Percentiles rank a stretch among this genome's conserved stretches.
Evolutionary conservation across 2,329 filamentous ascomycete species (phyloP).

Genomic region (Dactylellina leptospora): DNA sequence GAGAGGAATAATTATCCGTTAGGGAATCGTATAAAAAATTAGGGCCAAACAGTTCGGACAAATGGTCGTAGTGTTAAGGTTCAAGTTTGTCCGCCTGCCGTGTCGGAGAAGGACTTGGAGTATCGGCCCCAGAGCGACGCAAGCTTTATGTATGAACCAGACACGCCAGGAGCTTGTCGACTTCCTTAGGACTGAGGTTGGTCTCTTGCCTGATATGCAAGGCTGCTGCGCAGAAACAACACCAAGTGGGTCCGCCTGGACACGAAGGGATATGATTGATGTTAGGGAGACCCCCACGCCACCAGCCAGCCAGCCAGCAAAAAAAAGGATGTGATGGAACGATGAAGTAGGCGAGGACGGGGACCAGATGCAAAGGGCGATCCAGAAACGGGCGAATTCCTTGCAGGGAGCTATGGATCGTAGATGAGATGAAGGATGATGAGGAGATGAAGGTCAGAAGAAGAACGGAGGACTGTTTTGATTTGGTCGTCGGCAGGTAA

Average conservation of each 20-base stretch:
- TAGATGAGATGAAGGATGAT: conserved; percentile 1
- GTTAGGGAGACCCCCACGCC: too few relatives aligned
- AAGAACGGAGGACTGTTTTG: too few relatives aligned
- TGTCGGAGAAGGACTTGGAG: conserved; percentile 19
- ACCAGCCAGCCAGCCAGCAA: too few relatives aligned
- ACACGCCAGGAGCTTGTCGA: conserved; percentile 5
- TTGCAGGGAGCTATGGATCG: background rate
- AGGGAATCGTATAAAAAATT: background rate
- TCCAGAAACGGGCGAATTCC: background rate
- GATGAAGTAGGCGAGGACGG: background rate
- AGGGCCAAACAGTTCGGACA: conserved; percentile 32
- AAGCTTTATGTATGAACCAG: conserved; percentile 26
- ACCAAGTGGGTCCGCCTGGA: conserved; percentile 51
- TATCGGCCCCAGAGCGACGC: conserved; percentile 39
- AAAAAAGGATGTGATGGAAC: background rate
- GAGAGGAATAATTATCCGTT: conserved; percentile 18
- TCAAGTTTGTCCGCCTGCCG: conserved; percentile 45
- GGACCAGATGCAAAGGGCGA: background rate
- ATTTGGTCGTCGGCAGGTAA: too few relatives aligned
- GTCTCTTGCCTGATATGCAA: conserved; percentile 26
- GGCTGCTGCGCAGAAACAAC: conserved; percentile 23
- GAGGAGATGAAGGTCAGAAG: too few relatives aligned
- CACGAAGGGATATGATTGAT: too few relatives aligned
- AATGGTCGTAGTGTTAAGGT: conserved; percentile 34
- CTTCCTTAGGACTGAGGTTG: too few relatives aligned